Evolutionary conservation across 2,329 filamentous ascomycete genomes (phyloP).

Genomic region (Neonectria punicea): DNA sequence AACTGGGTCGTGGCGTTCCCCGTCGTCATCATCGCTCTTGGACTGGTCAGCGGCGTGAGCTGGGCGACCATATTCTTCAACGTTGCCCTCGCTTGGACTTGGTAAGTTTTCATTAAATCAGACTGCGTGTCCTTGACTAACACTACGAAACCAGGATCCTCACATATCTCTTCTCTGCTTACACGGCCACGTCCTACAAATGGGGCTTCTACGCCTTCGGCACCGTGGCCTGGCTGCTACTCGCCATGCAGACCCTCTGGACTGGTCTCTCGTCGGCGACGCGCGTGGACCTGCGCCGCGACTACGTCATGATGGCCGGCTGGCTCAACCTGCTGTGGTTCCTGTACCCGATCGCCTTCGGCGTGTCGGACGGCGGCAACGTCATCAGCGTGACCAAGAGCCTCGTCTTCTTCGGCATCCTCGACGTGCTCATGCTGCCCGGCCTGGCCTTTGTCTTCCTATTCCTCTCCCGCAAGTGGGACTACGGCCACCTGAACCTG

Average conservation of each 20-base stretch:
- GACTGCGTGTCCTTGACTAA: neutral
- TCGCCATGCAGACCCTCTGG: slow-evolving; percentile 56
- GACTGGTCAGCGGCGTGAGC: slow-evolving; percentile 62
- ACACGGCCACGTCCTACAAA: slow-evolving; percentile 62
- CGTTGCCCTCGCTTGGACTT: slow-evolving; percentile 60
- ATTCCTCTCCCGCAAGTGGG: slow-evolving; percentile 59
- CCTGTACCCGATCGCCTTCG: slow-evolving; percentile 65
- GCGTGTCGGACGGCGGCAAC: slow-evolving; percentile 63
- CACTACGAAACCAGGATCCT: slow-evolving; percentile 47
- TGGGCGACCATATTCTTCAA: slow-evolving; percentile 66
- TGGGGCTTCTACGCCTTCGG: slow-evolving; percentile 68
- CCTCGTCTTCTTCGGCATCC: slow-evolving; percentile 64
- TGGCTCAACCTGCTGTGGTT: slow-evolving; percentile 65
- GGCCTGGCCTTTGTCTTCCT: slow-evolving; percentile 56
- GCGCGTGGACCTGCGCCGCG: slow-evolving; percentile 54
- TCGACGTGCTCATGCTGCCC: slow-evolving; percentile 61
- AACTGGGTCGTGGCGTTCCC: slow-evolving; percentile 65
- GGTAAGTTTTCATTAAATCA: slow-evolving; percentile 42
- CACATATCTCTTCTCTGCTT: slow-evolving; percentile 60
- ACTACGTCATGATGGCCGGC: slow-evolving; percentile 58
- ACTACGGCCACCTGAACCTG: slow-evolving; percentile 62
- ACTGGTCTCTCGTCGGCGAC: slow-evolving; percentile 51
- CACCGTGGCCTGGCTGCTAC: slow-evolving; percentile 57
- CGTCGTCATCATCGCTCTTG: slow-evolving; percentile 56
- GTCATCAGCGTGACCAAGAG: slow-evolving; percentile 56